phyloP scores from a whole-genome alignment of 1,284 basidiomycete species.

The Takashimella tepidaria region DNA sequence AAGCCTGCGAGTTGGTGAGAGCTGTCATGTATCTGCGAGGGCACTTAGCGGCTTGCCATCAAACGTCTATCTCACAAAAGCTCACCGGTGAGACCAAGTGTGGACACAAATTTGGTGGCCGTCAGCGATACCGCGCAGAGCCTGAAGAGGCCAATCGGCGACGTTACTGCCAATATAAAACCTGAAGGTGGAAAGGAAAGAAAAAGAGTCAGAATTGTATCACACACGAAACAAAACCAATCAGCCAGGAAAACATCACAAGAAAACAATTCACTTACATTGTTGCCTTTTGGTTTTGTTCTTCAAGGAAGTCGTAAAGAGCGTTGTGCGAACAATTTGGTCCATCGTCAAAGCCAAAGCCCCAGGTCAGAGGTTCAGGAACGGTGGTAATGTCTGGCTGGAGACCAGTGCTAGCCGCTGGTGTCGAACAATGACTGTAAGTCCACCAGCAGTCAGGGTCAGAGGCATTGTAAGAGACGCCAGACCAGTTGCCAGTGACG shows the following conservation, averaged over 20 bases:
- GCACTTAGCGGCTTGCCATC: background rate
- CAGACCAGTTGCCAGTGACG: slow-evolving; percentile 30
- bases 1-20: slow-evolving; percentile 51
- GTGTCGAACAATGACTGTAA: slow-evolving; percentile 38
- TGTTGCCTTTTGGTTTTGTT: slow-evolving; percentile 52
- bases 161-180: slow-evolving; percentile 53
- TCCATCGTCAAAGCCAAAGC: slow-evolving; percentile 53
- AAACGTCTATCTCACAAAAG: slow-evolving; percentile 41
- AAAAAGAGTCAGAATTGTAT: background rate
- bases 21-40: slow-evolving; percentile 48
- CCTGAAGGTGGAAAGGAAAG: too few relatives aligned
- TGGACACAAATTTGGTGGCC: slow-evolving; percentile 50
- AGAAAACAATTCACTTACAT: slow-evolving; percentile 38
- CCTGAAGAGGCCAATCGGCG: slow-evolving; percentile 54
- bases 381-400: slow-evolving; percentile 44
- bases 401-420: slow-evolving; percentile 31
- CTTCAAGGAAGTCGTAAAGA: slow-evolving; percentile 51
- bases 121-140: slow-evolving; percentile 49
- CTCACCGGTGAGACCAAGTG: slow-evolving; percentile 49
- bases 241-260: too few relatives aligned
- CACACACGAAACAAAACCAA: background rate
- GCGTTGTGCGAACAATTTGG: slow-evolving; percentile 52
- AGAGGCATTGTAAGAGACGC: slow-evolving; percentile 24
- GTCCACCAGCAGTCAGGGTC: slow-evolving; percentile 50
- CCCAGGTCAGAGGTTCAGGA: slow-evolving; percentile 52